These are phyloP conservation scores for Eutypella sp. DNA, from an alignment of 2,329 filamentous ascomycete species.

Conservation along the genomic window DNA sequence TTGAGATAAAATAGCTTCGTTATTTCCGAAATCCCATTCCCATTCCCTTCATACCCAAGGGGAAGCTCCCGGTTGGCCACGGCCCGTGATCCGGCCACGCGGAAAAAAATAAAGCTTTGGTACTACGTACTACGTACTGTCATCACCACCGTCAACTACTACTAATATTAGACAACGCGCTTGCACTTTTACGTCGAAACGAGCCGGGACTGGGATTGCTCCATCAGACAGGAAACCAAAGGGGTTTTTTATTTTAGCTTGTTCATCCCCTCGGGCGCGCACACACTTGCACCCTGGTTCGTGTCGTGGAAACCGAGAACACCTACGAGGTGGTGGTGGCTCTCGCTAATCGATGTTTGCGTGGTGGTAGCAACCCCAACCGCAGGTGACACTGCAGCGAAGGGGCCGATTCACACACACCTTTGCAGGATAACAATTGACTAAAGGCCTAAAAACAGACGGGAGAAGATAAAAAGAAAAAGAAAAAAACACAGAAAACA, in stretches of 20 bases:
- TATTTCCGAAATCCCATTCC: not conserved
- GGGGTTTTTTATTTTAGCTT: not conserved
- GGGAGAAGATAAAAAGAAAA: too few species aligned
- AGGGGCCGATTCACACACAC: not conserved
- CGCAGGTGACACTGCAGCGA: not conserved
- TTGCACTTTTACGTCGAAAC: not conserved
- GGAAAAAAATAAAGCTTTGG: too few species aligned
- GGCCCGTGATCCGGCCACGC: not conserved
- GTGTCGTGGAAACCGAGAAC: not conserved
- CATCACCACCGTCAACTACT: too few species aligned
- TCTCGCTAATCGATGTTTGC: not conserved
- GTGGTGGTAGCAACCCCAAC: not conserved
- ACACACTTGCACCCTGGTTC: too few species aligned
- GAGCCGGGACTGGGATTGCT: not conserved
- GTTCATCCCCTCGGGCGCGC: too few species aligned
- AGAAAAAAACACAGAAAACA: too few species aligned
- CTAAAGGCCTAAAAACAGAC: too few species aligned
- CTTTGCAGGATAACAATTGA: too few species aligned
- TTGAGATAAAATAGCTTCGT: too few species aligned
- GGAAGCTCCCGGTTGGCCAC: not conserved
- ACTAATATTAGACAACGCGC: too few species aligned
- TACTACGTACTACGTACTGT: too few species aligned
- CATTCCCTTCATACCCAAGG: not conserved
- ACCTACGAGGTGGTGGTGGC: not conserved
- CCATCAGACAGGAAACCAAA: not conserved